Evolutionary conservation across 768 basidiomycete species (phyloP), one percentile per base, ranked within the genome.

Genomic region (Trametes elegans): DNA sequence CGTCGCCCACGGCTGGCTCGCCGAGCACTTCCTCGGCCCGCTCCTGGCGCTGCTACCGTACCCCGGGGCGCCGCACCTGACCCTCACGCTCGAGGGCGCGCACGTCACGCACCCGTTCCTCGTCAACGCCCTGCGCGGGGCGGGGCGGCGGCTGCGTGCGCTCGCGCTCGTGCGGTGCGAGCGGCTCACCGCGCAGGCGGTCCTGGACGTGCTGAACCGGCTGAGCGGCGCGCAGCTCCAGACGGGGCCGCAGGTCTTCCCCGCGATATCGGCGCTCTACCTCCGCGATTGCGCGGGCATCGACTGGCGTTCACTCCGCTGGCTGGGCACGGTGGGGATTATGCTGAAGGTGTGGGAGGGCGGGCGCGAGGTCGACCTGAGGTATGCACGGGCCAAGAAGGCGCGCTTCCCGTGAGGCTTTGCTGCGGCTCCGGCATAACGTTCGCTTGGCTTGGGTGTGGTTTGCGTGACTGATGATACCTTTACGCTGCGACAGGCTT

Each of bases 1-100:
- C 13, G 41, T 66, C 48, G 60, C 64, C 31, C 46, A 65, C 35
- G 54, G 59, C 11, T 68, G 67, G 67, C 57, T 61, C 26, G 65
- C 65, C 41, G 50, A 57, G 31, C 57, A 58, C n/a, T 66, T 68
- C 61, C 42, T 68, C 24, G 43, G 52, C 13, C 44, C 61, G 27
- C 56, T 68, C 26, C 55, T 68, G 14, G 54, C 63, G 18, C 57
- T 61, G 26, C 42, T 62, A 9, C 57, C 51, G 4, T 40, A 48
- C 29, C 46, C 57, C 16, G 40, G 46, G 27, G 8, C 32, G 16
- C 64, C 66, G 29, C 62, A 55, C 16, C 59, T 68, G 19, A 58
- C 63, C 21, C 62, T 68, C 27, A 58, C 61, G 28, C 58, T 68
- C 28, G 52, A 57, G n/a, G 63, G 61, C 40, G 44, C 62, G 11